A percentile compares a stretch with the other conserved stretches of the same genome.
Conservation (phyloP, 2,329 filamentous ascomycete species). For the Colletotrichum agaves region DNA sequence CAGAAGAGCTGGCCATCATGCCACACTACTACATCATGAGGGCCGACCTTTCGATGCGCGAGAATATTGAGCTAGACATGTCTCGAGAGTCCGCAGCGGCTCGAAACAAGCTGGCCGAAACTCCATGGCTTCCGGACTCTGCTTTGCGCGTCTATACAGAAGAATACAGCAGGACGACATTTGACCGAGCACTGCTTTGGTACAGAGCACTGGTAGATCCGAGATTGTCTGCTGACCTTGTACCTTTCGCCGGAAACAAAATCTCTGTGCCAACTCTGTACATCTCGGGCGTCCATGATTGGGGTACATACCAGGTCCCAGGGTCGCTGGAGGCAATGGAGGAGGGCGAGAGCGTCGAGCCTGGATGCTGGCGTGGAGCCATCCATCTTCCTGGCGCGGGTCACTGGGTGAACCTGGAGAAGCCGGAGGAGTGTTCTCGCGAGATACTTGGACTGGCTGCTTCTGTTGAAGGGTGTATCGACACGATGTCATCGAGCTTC, state of each 20-base stretch:
- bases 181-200: constrained; percentile 75
- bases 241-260: constrained; percentile 68
- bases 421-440: constrained; percentile 53
- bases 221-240: constrained; percentile 59
- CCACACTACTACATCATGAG: constrained; percentile 78
- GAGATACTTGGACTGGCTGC: not conserved
- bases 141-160: constrained; percentile 69
- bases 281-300: constrained; percentile 71
- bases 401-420: constrained; percentile 78
- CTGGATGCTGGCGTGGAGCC: constrained; percentile 63
- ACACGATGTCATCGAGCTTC: no score
- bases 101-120: not conserved
- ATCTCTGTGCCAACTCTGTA: constrained; percentile 71
- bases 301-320: constrained; percentile 76
- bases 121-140: constrained; percentile 65
- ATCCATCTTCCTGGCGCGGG: constrained; percentile 69
- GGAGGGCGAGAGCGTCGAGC: constrained; percentile 47
- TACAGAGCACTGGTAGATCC: constrained; percentile 68
- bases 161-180: constrained; percentile 71
- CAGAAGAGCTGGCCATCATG: constrained; percentile 66
- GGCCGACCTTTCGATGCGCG: constrained; percentile 66
- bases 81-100: not conserved
- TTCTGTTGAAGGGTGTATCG: not conserved
- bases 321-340: constrained; percentile 63
- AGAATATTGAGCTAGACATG: constrained; percentile 59